A percentile compares a stretch with the other conserved stretches of the same genome.
phyloP scores from a whole-genome alignment of 305 asterid genomes.

The Fraxinus albicans region DNA sequence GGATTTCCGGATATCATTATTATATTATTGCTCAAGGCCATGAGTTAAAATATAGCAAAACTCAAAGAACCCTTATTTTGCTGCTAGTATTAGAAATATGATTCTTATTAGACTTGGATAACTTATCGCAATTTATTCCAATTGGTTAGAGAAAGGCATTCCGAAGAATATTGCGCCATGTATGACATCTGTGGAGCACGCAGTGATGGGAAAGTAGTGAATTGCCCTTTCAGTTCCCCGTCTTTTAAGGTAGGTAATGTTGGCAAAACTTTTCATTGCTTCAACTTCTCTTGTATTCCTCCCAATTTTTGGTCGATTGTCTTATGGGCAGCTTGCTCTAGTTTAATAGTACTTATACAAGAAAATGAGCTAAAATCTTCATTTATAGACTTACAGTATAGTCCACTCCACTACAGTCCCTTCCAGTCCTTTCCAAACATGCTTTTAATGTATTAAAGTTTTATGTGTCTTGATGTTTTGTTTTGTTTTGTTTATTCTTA shows the following conservation, averaged over 20 bases:
- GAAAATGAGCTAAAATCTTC: not conserved
- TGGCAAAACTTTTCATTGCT: not conserved
- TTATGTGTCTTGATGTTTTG: not conserved
- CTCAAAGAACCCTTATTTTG: not conserved
- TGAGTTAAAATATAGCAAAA: not conserved
- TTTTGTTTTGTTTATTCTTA: not conserved
- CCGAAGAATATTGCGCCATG: constrained; percentile 87
- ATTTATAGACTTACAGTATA: not conserved
- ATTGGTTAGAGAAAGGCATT: constrained; percentile 48
- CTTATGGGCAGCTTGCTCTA: not conserved
- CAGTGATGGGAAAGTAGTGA: constrained; percentile 77
- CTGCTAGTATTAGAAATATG: not conserved
- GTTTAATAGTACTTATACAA: not conserved
- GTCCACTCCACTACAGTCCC: not conserved
- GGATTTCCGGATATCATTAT: not conserved
- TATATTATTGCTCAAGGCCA: not conserved
- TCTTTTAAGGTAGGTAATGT: constrained; percentile 61
- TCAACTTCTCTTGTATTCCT: not conserved
- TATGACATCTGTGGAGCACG: constrained; percentile 86
- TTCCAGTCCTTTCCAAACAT: not conserved
- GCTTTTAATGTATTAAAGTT: not conserved
- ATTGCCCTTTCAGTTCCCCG: constrained; percentile 78
- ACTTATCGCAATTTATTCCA: constrained; percentile 17
- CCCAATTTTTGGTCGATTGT: not conserved
- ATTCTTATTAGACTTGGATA: not conserved